Evolutionary conservation across 208 protist species (phyloP).

Genomic region (Acanthamoeba quina): DNA sequence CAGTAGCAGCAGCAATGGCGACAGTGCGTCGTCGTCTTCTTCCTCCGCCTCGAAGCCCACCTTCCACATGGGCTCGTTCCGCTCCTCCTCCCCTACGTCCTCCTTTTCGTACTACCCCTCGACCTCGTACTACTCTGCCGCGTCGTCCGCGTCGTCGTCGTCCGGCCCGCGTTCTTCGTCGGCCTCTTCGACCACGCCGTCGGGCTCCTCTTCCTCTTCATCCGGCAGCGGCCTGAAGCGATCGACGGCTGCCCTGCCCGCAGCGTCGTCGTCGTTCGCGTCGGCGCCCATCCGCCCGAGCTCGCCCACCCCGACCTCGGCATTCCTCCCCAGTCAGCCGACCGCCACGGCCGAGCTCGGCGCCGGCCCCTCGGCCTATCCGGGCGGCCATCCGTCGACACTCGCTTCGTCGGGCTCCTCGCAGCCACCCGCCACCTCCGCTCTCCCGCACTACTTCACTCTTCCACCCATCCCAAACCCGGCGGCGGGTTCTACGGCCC

Average conservation of each 20-base stretch:
- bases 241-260: neutral
- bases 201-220: neutral
- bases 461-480: neutral
- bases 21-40: neutral
- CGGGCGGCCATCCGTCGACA: neutral
- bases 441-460: neutral
- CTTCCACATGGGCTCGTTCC: conserved; percentile 54
- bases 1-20: neutral
- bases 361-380: neutral
- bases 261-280: neutral
- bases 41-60: neutral
- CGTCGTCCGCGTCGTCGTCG: neutral
- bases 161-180: neutral
- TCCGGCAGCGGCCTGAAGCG: neutral
- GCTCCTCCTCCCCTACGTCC: neutral
- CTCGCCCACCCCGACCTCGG: conserved; percentile 22
- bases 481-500: neutral
- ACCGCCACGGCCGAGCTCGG: neutral
- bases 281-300: neutral
- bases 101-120: conserved; percentile 51
- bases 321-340: neutral
- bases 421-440: neutral
- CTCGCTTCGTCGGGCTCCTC: neutral
- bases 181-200: neutral
- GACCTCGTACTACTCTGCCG: conserved; percentile 2